phyloP scores from a whole-genome alignment of 2,329 filamentous ascomycete genomes.

The Talaromyces sp. region DNA sequence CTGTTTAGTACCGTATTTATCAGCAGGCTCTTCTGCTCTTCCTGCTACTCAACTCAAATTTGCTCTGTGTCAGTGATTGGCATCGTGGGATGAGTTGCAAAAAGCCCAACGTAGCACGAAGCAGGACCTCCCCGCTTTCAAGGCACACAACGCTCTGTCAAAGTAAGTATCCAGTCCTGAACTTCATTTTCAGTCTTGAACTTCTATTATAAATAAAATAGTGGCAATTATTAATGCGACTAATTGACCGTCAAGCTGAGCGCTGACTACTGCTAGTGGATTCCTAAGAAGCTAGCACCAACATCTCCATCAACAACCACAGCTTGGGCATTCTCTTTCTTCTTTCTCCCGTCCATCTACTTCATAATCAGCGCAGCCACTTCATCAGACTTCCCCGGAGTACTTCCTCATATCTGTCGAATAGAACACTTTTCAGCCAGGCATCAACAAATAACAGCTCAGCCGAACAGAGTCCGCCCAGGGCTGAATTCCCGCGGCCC shows the following conservation, averaged over 20 bases:
- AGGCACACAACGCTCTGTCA: neutral
- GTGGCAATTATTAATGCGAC: neutral
- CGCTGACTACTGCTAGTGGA: slow-evolving; percentile 1
- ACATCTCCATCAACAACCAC: neutral
- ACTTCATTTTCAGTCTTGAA: neutral
- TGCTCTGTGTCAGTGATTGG: neutral
- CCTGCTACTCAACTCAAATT: too few relatives aligned
- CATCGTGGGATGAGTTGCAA: neutral
- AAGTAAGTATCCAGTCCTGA: neutral
- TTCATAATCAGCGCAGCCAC: neutral
- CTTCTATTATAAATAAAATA: neutral
- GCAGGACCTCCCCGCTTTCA: neutral
- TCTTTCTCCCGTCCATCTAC: neutral
- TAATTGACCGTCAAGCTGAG: neutral
- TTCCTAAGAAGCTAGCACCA: slow-evolving; percentile 6
- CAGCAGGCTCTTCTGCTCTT: neutral
- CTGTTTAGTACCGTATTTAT: neutral
- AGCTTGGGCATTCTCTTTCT: neutral
- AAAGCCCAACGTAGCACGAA: neutral
- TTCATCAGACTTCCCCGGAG: neutral
- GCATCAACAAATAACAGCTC: neutral
- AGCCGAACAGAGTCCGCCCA: neutral
- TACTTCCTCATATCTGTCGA: neutral
- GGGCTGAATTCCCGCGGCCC: slow-evolving; percentile 13
- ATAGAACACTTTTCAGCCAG: neutral